Evolutionary conservation across 2,329 filamentous ascomycete genomes (phyloP).

Genomic region (Pseudogymnoascus sp.): DNA sequence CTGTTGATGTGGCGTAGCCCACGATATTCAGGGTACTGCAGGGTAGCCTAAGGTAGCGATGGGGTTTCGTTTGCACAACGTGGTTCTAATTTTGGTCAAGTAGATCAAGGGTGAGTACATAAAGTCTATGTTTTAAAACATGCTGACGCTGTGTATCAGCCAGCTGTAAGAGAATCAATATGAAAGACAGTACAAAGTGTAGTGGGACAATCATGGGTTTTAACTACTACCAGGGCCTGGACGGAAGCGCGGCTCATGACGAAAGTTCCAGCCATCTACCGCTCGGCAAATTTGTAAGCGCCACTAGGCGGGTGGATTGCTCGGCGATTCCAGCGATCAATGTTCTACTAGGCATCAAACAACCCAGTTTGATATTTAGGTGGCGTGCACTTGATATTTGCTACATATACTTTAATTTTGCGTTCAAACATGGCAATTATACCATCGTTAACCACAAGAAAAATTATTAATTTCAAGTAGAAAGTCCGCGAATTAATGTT

Average conservation of each 20-base stretch:
- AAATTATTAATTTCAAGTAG: neutral
- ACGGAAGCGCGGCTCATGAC: conserved; percentile 6
- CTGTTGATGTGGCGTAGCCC: conserved; percentile 1
- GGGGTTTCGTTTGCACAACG: conserved; percentile 1
- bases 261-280: neutral
- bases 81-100: neutral
- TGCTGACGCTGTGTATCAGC: conserved; percentile 3
- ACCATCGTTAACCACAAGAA: neutral
- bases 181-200: neutral
- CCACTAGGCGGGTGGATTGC: neutral
- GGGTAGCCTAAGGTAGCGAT: conserved; percentile 1
- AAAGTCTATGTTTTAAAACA: neutral
- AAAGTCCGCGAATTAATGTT: neutral
- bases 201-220: conserved; percentile 2
- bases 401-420: neutral
- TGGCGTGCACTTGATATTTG: neutral
- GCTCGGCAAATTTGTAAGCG: conserved; percentile 7
- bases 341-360: neutral
- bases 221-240: neutral
- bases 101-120: neutral
- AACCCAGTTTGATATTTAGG: neutral
- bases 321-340: neutral
- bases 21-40: conserved; percentile 1
- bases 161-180: neutral
- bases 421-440: neutral